Percentiles rank a stretch among this genome's conserved stretches.
phyloP scores from a whole-genome alignment of 208 protist species.

The Acanthamoeba triangularis region DNA sequence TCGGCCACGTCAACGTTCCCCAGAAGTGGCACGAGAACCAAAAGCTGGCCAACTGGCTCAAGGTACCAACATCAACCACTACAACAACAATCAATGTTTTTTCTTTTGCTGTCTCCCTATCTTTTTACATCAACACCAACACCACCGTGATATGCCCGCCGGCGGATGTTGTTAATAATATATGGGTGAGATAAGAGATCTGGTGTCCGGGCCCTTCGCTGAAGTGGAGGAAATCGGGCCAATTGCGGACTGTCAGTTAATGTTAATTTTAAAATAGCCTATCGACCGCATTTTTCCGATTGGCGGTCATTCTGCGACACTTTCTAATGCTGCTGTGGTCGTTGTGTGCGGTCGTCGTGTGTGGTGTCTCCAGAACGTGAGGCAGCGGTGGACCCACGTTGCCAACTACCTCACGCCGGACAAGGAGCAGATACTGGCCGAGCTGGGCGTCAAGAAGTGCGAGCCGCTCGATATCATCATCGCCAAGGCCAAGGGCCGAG shows the following conservation, averaged over 20 bases:
- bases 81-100: background rate
- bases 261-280: background rate
- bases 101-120: background rate
- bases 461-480: slow-evolving; percentile 42
- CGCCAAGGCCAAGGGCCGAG: slow-evolving; percentile 2
- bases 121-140: background rate
- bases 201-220: background rate
- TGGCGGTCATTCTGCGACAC: background rate
- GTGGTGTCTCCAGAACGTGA: background rate
- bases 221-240: background rate
- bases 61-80: background rate
- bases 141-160: background rate
- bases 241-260: background rate
- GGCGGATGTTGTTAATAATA: background rate
- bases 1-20: slow-evolving; percentile 71
- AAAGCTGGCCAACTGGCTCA: slow-evolving; percentile 72
- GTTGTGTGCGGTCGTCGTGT: background rate
- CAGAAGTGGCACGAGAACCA: slow-evolving; percentile 69
- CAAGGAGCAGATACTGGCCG: background rate
- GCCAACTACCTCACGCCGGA: slow-evolving; percentile 51
- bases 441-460: slow-evolving; percentile 48
- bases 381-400: slow-evolving; percentile 45
- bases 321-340: background rate
- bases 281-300: background rate
- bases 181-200: background rate